A percentile compares a stretch with the other conserved stretches of the same genome.
Conservation (phyloP, 257 asterid species). For the Salvia splendens region DNA sequence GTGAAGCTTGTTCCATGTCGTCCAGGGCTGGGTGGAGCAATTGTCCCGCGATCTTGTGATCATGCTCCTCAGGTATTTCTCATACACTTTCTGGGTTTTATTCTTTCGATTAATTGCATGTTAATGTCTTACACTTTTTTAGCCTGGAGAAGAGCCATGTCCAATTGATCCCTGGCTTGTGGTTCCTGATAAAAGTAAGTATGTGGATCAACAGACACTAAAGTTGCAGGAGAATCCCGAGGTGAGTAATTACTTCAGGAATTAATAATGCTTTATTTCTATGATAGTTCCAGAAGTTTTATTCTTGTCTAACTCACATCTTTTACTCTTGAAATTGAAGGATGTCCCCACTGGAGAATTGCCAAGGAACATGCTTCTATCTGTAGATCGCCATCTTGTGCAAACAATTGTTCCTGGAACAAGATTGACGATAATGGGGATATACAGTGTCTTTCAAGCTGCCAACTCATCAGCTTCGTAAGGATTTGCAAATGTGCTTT, state of each 20-base stretch:
- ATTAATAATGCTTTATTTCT: not conserved
- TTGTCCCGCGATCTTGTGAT: conserved; percentile 94
- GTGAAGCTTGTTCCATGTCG: conserved; percentile 90
- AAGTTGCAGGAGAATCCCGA: conserved; percentile 96
- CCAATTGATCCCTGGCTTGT: conserved; percentile 93
- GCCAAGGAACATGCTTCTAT: conserved; percentile 94
- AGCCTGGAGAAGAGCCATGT: conserved; percentile 89
- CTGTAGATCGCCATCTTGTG: conserved; percentile 95
- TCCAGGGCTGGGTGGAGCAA: conserved; percentile 98
- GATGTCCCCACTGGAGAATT: conserved; percentile 99
- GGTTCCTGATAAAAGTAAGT: conserved; percentile 91
- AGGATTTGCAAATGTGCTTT: conserved; percentile 34
- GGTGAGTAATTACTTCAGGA: conserved; percentile 44
- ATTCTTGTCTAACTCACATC: conserved; percentile 20
- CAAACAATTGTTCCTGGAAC: conserved; percentile 99
- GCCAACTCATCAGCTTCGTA: conserved; percentile 83
- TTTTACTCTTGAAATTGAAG: conserved; percentile 39
- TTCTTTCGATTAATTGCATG: not conserved
- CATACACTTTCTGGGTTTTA: conserved; percentile 6
- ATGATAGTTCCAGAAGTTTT: conserved; percentile 7
- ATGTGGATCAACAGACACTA: conserved; percentile 91
- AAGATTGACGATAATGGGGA: conserved; percentile 93
- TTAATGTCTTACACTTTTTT: conserved; percentile 10
- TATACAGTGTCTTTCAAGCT: conserved; percentile 93
- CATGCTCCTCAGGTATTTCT: conserved; percentile 74